phyloP scores from a whole-genome alignment of 108 stramenopile species.

The Skeletonema menzelii region DNA sequence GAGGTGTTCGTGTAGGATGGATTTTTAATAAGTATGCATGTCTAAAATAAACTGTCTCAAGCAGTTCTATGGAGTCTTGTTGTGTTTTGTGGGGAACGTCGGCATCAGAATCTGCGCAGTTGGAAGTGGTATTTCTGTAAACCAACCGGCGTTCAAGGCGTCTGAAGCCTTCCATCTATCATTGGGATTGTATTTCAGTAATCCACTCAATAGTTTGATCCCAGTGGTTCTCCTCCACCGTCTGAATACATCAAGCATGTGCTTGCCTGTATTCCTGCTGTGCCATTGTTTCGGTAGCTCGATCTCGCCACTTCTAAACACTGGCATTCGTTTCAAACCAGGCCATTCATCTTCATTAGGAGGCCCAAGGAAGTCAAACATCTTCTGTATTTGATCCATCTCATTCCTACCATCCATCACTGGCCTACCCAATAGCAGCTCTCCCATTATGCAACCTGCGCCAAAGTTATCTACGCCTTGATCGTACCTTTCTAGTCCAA shows the following conservation, averaged over 20 bases:
- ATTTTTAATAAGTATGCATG: slow-evolving; percentile 7
- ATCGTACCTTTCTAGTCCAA: slow-evolving; percentile 64
- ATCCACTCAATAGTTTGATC: slow-evolving; percentile 45
- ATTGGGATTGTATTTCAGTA: slow-evolving; percentile 59
- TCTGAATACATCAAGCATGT: slow-evolving; percentile 33
- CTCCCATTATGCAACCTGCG: slow-evolving; percentile 87
- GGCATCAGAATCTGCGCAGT: slow-evolving; percentile 44
- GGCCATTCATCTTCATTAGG: slow-evolving; percentile 47
- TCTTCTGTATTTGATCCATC: slow-evolving; percentile 78
- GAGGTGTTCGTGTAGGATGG: not conserved
- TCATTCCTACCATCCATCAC: slow-evolving; percentile 80
- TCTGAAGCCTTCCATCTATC: slow-evolving; percentile 59
- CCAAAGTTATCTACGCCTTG: slow-evolving; percentile 83
- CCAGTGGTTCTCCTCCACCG: slow-evolving; percentile 43
- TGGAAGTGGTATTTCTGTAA: slow-evolving; percentile 39
- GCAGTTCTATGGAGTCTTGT: slow-evolving; percentile 4
- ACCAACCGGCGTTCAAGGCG: slow-evolving; percentile 51
- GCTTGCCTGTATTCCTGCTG: slow-evolving; percentile 13
- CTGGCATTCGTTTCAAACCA: slow-evolving; percentile 39
- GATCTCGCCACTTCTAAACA: slow-evolving; percentile 30
- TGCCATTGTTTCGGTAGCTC: slow-evolving; percentile 48
- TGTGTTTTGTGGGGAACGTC: slow-evolving; percentile 46
- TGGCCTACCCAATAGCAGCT: slow-evolving; percentile 79
- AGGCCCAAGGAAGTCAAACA: slow-evolving; percentile 63
- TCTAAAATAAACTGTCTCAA: slow-evolving; percentile 4